Evolutionary conservation across 2,329 filamentous ascomycete genomes (phyloP), one percentile per base, ranked within the genome.

Genomic region (Hirsutella minnesotensis): DNA sequence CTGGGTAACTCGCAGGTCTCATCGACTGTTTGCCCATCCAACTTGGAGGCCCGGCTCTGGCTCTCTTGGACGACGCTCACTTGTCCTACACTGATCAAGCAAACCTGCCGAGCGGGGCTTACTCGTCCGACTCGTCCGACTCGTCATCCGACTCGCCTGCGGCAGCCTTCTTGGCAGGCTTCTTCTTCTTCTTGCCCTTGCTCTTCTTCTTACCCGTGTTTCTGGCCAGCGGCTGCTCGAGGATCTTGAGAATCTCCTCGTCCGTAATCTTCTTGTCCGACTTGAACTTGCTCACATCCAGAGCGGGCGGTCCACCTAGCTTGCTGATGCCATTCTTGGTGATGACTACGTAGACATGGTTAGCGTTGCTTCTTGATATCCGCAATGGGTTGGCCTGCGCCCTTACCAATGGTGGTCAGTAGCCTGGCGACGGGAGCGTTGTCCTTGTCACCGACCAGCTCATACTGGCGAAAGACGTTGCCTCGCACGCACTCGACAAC

Each of bases 241-340:
- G 76, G 51, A 96, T 90, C 74, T 92, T 86, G 55, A 96, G 79
- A 52, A 98, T 75, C 69, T 96, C 90, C 70, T 94, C 87, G 51
- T 96, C 90, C 52, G 81, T 83, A 58, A 98, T 95, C 77, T 95
- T 95, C 79, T 96, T 96, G 65, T 96, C 89, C 29, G 86, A 83
- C 77, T 95, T 83, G 73, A 83, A 79, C 71, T 89, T 88, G 60
- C 74, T 77, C 48, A 92, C 63, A 59, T 96, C 87, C 49, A 83
- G 73, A 19, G 81, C 63, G 48, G 85, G 79, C 29, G 92, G 82
- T 21, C 77, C 81, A 55, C 86, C 81, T 45, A 98, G 71, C 68
- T 86, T 86, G 59, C 84, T 87, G 57, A 98, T 72, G 53, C 92
- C 92, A 63, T 96, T 95, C 79, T 98, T 98, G 57, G 88, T 95